These are phyloP conservation scores for Casuarina glauca DNA, from an alignment of 306 rosid species.

Conservation along the genomic window DNA sequence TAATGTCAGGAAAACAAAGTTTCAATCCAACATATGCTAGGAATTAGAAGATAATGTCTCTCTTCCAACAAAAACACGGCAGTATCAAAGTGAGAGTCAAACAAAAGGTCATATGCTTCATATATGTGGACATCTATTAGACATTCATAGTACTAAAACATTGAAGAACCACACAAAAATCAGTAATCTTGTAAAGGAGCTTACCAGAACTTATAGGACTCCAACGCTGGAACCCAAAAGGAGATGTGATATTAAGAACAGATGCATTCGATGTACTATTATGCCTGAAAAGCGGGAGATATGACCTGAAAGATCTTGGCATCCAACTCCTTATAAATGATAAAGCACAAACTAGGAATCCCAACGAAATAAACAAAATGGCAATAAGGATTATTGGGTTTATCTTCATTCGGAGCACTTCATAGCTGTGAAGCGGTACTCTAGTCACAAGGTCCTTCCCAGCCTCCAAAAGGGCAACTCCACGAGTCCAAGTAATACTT, in stretches of 20 bases:
- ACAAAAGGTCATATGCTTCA: not conserved
- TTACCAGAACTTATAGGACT: slow-evolving; percentile 81
- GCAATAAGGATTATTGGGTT: slow-evolving; percentile 55
- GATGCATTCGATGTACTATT: slow-evolving; percentile 64
- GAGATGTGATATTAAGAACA: slow-evolving; percentile 67
- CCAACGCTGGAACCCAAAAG: slow-evolving; percentile 82
- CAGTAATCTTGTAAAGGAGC: slow-evolving; percentile 24
- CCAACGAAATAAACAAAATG: slow-evolving; percentile 59
- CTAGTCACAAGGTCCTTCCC: slow-evolving; percentile 61
- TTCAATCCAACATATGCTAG: not conserved
- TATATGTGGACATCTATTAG: not conserved
- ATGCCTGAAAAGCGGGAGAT: slow-evolving; percentile 75
- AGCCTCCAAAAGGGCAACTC: slow-evolving; percentile 93
- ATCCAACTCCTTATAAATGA: slow-evolving; percentile 64
- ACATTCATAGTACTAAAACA: not conserved
- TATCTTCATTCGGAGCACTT: slow-evolving; percentile 61
- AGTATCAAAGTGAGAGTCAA: not conserved
- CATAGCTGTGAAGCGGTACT: slow-evolving; percentile 56
- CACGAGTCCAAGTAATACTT: slow-evolving; percentile 94
- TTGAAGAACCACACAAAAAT: slow-evolving; percentile 16
- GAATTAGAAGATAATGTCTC: slow-evolving; percentile 5
- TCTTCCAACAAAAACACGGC: slow-evolving; percentile 15
- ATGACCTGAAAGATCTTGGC: slow-evolving; percentile 70
- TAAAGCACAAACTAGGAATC: slow-evolving; percentile 68
- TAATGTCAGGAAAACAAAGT: not conserved